A percentile compares a stretch with the other conserved stretches of the same genome.
Evolutionary conservation across 371 early-diverging fungal genomes (phyloP).

Genomic region (Mortierella polycephala): DNA sequence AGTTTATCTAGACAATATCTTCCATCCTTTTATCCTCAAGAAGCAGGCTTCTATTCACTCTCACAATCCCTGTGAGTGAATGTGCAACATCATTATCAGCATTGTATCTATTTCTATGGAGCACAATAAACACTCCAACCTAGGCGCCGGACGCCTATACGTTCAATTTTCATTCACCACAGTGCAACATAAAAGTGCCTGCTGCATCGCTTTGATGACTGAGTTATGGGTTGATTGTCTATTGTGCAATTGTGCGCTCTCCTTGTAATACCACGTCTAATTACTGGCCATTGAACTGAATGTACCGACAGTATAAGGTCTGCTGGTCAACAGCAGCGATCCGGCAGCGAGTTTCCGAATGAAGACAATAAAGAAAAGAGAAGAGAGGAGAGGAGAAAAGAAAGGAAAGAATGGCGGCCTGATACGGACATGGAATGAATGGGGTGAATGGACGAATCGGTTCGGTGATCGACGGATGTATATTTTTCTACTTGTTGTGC

Average conservation of each 20-base stretch:
- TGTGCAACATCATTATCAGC: constrained; percentile 4
- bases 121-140: background rate
- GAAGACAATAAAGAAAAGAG: too few species aligned
- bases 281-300: too few species aligned
- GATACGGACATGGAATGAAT: background rate
- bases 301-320: background rate
- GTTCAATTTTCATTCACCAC: background rate
- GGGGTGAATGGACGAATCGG: background rate
- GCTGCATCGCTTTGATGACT: too few species aligned
- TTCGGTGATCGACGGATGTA: too few species aligned
- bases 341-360: background rate
- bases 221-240: background rate
- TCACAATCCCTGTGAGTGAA: background rate
- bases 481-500: constrained; percentile 82
- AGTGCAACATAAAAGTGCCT: too few species aligned
- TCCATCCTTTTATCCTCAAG: background rate
- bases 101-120: background rate
- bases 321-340: constrained; percentile 29
- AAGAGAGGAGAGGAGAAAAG: background rate
- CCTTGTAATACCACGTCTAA: too few species aligned
- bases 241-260: background rate
- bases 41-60: constrained; percentile 7
- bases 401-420: background rate
- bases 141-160: background rate
- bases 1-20: constrained; percentile 8